phyloP scores from a whole-genome alignment of 2,329 filamentous ascomycete genomes.

The Colletotrichum orbiculare region DNA sequence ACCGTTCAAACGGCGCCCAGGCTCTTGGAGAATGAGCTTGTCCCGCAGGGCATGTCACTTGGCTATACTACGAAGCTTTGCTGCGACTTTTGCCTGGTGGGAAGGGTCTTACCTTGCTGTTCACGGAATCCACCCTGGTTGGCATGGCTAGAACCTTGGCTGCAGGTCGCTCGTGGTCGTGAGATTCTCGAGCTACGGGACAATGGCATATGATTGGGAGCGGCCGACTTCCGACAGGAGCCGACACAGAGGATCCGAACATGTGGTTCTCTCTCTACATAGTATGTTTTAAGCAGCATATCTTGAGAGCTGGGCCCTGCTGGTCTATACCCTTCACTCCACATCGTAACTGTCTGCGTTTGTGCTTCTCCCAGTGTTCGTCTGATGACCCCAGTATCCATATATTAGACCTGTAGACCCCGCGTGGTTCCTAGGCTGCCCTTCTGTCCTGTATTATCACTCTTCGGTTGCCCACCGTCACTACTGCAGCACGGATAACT shows the following conservation, averaged over 20 bases:
- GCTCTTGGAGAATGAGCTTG: slow-evolving; percentile 15
- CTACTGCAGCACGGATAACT: slow-evolving; percentile 12
- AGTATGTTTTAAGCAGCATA: slow-evolving; percentile 8
- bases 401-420: slow-evolving; percentile 33
- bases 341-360: slow-evolving; percentile 11
- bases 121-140: slow-evolving; percentile 12
- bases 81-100: slow-evolving; percentile 32
- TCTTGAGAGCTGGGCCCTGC: slow-evolving; percentile 14
- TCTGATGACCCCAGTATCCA: slow-evolving; percentile 27
- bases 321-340: slow-evolving; percentile 16
- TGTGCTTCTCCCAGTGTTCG: slow-evolving; percentile 19
- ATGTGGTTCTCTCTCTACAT: slow-evolving; percentile 27
- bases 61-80: slow-evolving; percentile 24
- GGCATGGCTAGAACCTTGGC: slow-evolving; percentile 19
- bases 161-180: slow-evolving; percentile 17
- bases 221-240: slow-evolving; percentile 19
- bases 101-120: slow-evolving; percentile 26
- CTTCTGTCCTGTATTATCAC: neutral
- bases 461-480: slow-evolving; percentile 19
- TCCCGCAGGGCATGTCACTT: slow-evolving; percentile 11
- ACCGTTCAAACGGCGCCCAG: slow-evolving; percentile 22
- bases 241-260: slow-evolving; percentile 27
- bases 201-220: slow-evolving; percentile 25
- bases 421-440: slow-evolving; percentile 7
- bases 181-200: slow-evolving; percentile 16